Base-by-base conservation (phyloP, 23 red algal species). In the Agarophyton chilense region DNA sequence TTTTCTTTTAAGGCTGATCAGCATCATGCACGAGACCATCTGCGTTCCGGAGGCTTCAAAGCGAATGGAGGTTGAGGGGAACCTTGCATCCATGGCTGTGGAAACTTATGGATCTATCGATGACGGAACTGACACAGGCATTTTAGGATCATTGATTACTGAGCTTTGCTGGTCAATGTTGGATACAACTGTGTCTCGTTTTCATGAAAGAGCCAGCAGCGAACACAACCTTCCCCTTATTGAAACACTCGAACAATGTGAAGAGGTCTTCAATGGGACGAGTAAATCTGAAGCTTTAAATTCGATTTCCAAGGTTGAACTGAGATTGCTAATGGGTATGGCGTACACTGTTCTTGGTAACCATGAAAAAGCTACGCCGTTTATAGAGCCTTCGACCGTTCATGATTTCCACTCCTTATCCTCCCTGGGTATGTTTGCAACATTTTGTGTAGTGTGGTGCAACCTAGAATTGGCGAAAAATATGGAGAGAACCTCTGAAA, bases 81-180 rank as follows among this genome's bases (percentile, higher is more conserved):
- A 28, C 19, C 31, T 72, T 32, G 29, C 14, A 16, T 58, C 61
- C 9, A 55, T 33, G 55, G 51, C 47, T 0, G n/a, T 43, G 17
- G 49, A 53, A 21, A 21, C 64, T 72, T 87, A 26, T 52, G 47
- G 29, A 32, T 47, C 28, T 3, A 67, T 9, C 40, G 60, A 58
- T 4, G 36, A 41, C 38, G 43, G 61, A 51, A 38, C 36, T 70
- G 45, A 61, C 38, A 25, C 25, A 2, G 35, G 46, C 2, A 39
- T 21, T 42, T 38, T 45, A 12, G 46, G 58, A 46, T 56, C 77
- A 10, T n/a, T 80, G 21, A 43, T 74, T 26, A 28, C 43, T 13
- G 68, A 74, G n/a, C 68, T 74, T 47, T 74, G 40, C n/a, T 74
- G 68, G 68, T 74, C 68, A 49, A 26, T 74, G 33, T 26, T 74